These are phyloP conservation scores for Jimgerdemannia lactiflua DNA, from an alignment of 192 early-diverging fungal species.

Conservation along the genomic window DNA sequence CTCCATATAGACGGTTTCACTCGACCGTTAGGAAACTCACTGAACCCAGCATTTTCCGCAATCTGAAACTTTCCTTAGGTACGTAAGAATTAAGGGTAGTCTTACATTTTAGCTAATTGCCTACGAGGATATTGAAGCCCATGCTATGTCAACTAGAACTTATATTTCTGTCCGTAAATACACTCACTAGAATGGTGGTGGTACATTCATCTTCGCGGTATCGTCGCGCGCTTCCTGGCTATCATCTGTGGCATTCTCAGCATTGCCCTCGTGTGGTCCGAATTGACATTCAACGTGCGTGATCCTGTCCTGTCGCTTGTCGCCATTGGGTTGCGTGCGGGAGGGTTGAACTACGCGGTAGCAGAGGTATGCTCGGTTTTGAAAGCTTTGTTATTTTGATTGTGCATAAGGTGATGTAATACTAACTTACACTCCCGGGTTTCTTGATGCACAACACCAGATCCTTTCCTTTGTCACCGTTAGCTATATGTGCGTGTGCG, in stretches of 20 bases:
- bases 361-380: slow-evolving; percentile 49
- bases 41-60: slow-evolving; percentile 30
- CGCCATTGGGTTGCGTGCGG: slow-evolving; percentile 51
- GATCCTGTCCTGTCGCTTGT: slow-evolving; percentile 73
- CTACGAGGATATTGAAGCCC: not conserved
- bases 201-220: slow-evolving; percentile 73
- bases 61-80: slow-evolving; percentile 9
- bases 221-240: slow-evolving; percentile 53
- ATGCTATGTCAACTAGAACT: no score
- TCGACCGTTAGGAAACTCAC: slow-evolving; percentile 50
- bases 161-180: no score
- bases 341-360: slow-evolving; percentile 55
- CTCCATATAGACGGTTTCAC: slow-evolving; percentile 40
- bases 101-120: not conserved
- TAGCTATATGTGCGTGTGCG: slow-evolving; percentile 89
- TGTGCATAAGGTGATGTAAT: not conserved
- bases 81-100: slow-evolving; percentile 1
- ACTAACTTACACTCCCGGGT: not conserved
- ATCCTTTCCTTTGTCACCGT: slow-evolving; percentile 72
- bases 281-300: slow-evolving; percentile 81
- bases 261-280: slow-evolving; percentile 85
- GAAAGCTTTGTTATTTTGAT: no score
- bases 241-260: slow-evolving; percentile 63
- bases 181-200: slow-evolving; percentile 75
- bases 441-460: slow-evolving; percentile 26